Conservation (phyloP, 768 basidiomycete species). For the Suillus plorans region DNA sequence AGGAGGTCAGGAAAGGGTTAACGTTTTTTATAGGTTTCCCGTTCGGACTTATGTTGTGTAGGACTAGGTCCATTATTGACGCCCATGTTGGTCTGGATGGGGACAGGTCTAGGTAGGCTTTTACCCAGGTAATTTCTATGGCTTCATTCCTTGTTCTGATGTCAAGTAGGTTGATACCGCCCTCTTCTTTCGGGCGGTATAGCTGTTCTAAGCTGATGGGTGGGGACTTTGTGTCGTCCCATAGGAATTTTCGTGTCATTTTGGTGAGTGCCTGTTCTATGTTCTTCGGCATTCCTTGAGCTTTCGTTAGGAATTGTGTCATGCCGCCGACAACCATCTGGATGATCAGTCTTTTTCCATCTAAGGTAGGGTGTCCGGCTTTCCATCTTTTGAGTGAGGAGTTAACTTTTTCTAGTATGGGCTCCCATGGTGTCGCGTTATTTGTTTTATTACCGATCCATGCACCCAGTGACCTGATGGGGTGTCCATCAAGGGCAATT, state of each 20-base stretch:
- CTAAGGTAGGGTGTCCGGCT: constrained; percentile 13
- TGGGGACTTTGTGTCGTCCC: constrained; percentile 1
- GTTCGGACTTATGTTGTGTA: not conserved
- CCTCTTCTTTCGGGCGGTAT: not conserved
- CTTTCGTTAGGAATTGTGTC: constrained; percentile 31
- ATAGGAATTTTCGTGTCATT: constrained; percentile 17
- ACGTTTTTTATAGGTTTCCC: not conserved
- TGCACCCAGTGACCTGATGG: constrained; percentile 12
- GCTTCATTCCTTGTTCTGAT: constrained; percentile 3
- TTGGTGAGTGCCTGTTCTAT: constrained; percentile 15
- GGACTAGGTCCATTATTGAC: not conserved
- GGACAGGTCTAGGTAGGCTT: not conserved
- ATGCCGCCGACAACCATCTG: constrained; percentile 19
- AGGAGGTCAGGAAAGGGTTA: constrained; percentile 14
- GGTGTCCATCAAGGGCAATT: constrained; percentile 16
- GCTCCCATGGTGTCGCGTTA: constrained; percentile 13
- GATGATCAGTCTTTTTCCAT: constrained; percentile 11
- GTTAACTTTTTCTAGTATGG: constrained; percentile 21
- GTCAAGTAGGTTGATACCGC: not conserved
- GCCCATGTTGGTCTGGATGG: not conserved
- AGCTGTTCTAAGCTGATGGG: not conserved
- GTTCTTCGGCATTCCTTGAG: constrained; percentile 29
- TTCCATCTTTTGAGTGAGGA: constrained; percentile 11
- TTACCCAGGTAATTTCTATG: not conserved
- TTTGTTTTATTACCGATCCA: constrained; percentile 26